Percentiles rank a stretch among this genome's conserved stretches.
phyloP scores from a whole-genome alignment of 257 asterid species.

The Plantago elongata region DNA sequence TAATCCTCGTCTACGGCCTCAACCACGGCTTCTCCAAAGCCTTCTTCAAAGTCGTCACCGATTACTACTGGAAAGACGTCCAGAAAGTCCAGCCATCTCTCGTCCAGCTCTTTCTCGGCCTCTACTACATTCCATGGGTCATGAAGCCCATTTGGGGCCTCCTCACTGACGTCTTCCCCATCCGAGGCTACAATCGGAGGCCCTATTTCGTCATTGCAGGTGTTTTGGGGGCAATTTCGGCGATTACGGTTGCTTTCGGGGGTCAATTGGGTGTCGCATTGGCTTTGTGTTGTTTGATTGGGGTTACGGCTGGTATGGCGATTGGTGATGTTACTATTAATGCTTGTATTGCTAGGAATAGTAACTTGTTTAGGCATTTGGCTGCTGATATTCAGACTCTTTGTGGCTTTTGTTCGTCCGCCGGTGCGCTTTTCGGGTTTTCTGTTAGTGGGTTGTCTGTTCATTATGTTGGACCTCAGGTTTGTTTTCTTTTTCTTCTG shows the following conservation, averaged over 20 bases:
- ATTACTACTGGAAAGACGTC: slow-evolving; percentile 70
- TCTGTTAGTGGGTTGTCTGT: slow-evolving; percentile 60
- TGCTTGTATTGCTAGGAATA: slow-evolving; percentile 63
- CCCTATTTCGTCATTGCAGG: slow-evolving; percentile 59
- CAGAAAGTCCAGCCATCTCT: slow-evolving; percentile 62
- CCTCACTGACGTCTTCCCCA: slow-evolving; percentile 51
- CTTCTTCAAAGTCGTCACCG: slow-evolving; percentile 54
- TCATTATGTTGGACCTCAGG: slow-evolving; percentile 63
- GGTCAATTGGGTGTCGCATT: slow-evolving; percentile 27
- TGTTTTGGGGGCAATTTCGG: slow-evolving; percentile 23
- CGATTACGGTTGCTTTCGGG: slow-evolving; percentile 29
- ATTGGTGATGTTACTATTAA: slow-evolving; percentile 63
- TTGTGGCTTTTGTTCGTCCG: slow-evolving; percentile 47
- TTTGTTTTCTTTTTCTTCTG: not conserved
- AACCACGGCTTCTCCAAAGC: slow-evolving; percentile 55
- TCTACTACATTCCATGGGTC: slow-evolving; percentile 61
- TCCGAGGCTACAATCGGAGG: slow-evolving; percentile 45
- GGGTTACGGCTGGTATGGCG: slow-evolving; percentile 46
- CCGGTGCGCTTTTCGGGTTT: slow-evolving; percentile 61
- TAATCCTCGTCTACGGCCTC: slow-evolving; percentile 51
- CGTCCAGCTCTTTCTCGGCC: slow-evolving; percentile 50
- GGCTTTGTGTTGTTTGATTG: slow-evolving; percentile 42
- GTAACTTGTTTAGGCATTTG: slow-evolving; percentile 43
- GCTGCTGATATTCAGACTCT: slow-evolving; percentile 74
- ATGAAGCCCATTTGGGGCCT: slow-evolving; percentile 70